Evolutionary conservation across 106 monocot genomes (phyloP), one percentile per base, ranked within the genome.

Genomic region (Apostasia shenzhenica): DNA sequence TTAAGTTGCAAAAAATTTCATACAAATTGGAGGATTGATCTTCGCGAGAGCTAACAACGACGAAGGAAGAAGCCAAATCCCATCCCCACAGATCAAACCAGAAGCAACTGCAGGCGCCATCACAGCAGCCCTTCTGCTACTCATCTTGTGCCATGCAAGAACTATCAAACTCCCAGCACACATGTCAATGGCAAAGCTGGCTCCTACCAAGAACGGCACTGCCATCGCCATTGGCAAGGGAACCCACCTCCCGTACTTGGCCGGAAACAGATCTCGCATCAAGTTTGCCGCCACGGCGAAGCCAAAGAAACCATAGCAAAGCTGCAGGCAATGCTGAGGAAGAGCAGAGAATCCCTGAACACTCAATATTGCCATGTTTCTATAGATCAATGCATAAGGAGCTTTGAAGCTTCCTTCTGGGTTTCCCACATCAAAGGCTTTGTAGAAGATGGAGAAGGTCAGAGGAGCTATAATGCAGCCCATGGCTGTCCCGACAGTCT

Each of bases 141-240:
- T 57, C 70, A 81, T 3, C 72, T 67, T 75, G 43, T 95, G 75
- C 95, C 91, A 92, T 5, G 50, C 14, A 65, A 91, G 84, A 42
- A 92, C 91, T 37, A 84, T 62, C 73, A 95, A 68, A 76, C 88
- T 95, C 45, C 91, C 95, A 7, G 89, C 6, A 41, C 82, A 80
- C 95, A 95, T 95, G 66, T 92, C 91, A 41, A 92, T 82, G 2
- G 95, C 95, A 64, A 91, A 95, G 70, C 79, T 95, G 0, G 80
- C 91, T 2, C 92, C 95, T 0, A 95, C 91, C 13, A 95, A 70
- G 67, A 95, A 95, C 10, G 95, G 91, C 41, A 89, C 89, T 2
- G 86, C 95, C 95, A 95, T 95, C 12, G 86, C 95, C 91, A 95
- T 95, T 2, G 95, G 95, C 14, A 95, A 71, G 6, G 95, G 95